Evolutionary conservation across 1,284 basidiomycete species (phyloP), one percentile per base, ranked within the genome.

Genomic region (Rhodotorula sp.): DNA sequence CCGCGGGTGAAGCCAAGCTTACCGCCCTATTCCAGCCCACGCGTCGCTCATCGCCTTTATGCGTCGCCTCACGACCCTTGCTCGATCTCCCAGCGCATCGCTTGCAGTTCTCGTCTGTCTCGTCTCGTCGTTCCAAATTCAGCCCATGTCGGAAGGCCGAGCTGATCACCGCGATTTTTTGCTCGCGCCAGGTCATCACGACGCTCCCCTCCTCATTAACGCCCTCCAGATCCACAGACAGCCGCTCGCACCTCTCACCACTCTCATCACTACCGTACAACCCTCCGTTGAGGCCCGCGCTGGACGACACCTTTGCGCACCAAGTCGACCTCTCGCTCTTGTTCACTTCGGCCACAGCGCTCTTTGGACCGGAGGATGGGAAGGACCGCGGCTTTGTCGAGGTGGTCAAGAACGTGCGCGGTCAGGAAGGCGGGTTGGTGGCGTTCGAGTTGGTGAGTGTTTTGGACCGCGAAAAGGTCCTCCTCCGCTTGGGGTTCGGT

Each of bases 1-100:
- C 7, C 34, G 34, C 34, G 34, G 34, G 34, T 34, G 34, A 34
- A 34, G 34, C 34, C 7, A 34, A 34, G 34, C 34, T 34, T 34
- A 34, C 34, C 38, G 38, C 38, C 38, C 38, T 38, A 12, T 38
- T 38, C 38, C 59, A 65, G 67, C 58, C 0, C 52, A 61, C 10
- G 68, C 68, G 8, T 45, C 48, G 26, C 58, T 69, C 14, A 49
- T 69, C 6, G 59, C 54, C n/a, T 69, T 69, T n/a, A 62, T 69
- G 63, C 54, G 63, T 7, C 62, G 63, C 4, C 43, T 69, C 5
- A 47, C 23, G 23, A 49, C 52, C 2, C 48, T 69, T 3, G 62
- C 68, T 0, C 59, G 64, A 7, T 55, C 63, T 5, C 16, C 47
- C 0, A 28, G 15, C 2, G 19, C 31, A 3, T 54, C 68, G 6